phyloP scores from a whole-genome alignment of 352 stramenopile species.

The Globisporangium lucens region DNA sequence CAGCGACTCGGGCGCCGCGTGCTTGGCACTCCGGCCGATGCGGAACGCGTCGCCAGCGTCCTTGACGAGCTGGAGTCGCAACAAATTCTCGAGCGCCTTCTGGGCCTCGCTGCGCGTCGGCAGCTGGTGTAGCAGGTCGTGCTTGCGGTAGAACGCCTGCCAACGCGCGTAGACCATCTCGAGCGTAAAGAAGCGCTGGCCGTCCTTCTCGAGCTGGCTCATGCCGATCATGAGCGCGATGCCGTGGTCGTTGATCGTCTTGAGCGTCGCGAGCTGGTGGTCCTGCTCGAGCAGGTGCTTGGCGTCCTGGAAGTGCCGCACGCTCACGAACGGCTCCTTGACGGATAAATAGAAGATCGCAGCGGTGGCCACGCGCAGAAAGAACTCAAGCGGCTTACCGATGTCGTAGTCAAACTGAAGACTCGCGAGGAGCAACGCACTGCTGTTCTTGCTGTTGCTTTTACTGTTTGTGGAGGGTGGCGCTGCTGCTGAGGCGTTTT shows the following conservation, averaged over 20 bases:
- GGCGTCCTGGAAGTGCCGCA: constrained; percentile 45
- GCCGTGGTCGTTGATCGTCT: constrained; percentile 56
- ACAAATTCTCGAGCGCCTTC: constrained; percentile 69
- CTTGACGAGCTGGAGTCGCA: constrained; percentile 68
- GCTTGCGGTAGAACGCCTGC: constrained; percentile 76
- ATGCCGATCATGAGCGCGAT: constrained; percentile 80
- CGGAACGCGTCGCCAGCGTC: constrained; percentile 72
- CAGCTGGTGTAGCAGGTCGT: constrained; percentile 60
- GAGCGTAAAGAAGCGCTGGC: constrained; percentile 65
- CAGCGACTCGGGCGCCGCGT: constrained; percentile 38
- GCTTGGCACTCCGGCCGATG: constrained; percentile 46
- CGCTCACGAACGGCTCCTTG: constrained; percentile 34
- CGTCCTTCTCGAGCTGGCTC: constrained; percentile 69
- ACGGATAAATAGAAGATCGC: constrained; percentile 46
- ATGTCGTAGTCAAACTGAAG: constrained; percentile 80
- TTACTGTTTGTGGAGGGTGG: not conserved
- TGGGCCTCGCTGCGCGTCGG: constrained; percentile 70
- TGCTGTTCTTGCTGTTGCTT: not conserved
- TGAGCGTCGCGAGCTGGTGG: constrained; percentile 70
- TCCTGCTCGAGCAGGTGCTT: constrained; percentile 65
- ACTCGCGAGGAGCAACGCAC: constrained; percentile 35
- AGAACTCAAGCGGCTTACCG: constrained; percentile 63
- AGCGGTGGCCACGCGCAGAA: constrained; percentile 51
- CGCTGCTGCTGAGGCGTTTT: not conserved
- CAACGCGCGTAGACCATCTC: constrained; percentile 84